phyloP scores from a whole-genome alignment of 179 eudicot genomes.

The Carnegiea gigantea region DNA sequence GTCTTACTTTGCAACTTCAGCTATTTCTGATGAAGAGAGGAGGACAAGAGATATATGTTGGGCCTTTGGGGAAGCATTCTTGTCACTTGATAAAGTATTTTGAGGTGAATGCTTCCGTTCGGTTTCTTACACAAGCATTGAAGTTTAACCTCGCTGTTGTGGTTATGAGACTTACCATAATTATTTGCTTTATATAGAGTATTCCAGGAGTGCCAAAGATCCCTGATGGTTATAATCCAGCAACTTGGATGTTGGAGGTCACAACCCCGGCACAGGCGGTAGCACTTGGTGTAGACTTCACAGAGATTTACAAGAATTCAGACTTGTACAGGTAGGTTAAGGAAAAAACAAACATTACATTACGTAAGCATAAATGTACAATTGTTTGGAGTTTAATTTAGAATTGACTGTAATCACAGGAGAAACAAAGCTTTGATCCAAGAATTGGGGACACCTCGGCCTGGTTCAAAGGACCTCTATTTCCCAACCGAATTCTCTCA shows the following conservation, averaged over 20 bases:
- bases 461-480: constrained; percentile 26
- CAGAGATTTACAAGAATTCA: constrained; percentile 25
- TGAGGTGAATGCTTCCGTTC: constrained; percentile 48
- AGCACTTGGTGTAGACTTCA: constrained; percentile 31
- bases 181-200: constrained; percentile 27
- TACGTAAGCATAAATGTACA: neutral
- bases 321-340: constrained; percentile 11
- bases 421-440: constrained; percentile 24
- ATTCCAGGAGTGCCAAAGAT: constrained; percentile 33
- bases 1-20: constrained; percentile 34
- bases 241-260: constrained; percentile 41
- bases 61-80: constrained; percentile 68
- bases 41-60: constrained; percentile 78
- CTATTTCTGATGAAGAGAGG: constrained; percentile 70
- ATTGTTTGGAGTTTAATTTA: neutral
- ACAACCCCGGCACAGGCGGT: constrained; percentile 27
- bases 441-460: constrained; percentile 24
- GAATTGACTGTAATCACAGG: constrained; percentile 11
- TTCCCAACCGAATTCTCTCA: constrained; percentile 29
- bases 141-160: neutral
- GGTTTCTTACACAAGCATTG: neutral
- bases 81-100: constrained; percentile 63
- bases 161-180: neutral
- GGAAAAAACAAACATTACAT: neutral
- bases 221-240: constrained; percentile 36